Evolutionary conservation across 1,284 basidiomycete genomes (phyloP), one percentile per base, ranked within the genome.

Genomic region (Taiwanofungus camphoratus): DNA sequence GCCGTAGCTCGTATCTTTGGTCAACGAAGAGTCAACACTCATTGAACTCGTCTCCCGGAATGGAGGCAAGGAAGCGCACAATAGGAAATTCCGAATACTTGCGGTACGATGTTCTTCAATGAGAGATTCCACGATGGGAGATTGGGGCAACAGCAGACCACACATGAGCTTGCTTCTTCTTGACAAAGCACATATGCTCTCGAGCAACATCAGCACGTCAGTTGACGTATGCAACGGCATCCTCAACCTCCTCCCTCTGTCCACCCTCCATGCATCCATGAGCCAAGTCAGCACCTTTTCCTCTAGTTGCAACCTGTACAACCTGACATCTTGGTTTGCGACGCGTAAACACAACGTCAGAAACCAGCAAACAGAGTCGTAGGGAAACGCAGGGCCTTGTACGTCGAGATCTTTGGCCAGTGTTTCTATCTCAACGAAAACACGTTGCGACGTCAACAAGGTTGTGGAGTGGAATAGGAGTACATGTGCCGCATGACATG

Each of bases 271-370:
- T 23, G 70, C 75, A 46, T 84, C 80, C n/a, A 76, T 65, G 18
- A 95, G 66, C 92, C 94, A 97, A 27, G 69, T 74, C 13, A 93
- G 58, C 1, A 89, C 81, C 57, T 90, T 89, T 54, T 92, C 88
- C 57, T 91, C 87, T 12, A 95, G 67, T 26, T 82, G 80, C 70
- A 88, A 77, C 3, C 82, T 75, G 60, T 90, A 90, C 6, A 95
- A 65, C 15, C 83, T 75, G 34, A 86, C 82, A 55, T 96, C 91
- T 52, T 84, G 79, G 44, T 76, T 80, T 0, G 88, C 80, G 13
- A 86, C 65, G 18, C 68, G 71, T 23, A 95, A 67, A 44, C 79
- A 82, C 18, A 75, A 67, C 12, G 75, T 65, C 34, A 97, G 69
- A 58, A 97, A 87, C 37, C 71, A 67, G 66, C 92, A 94, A 19